Conservation (phyloP, 805 yeast genomes). For the Henningerozyma blattae region DNA sequence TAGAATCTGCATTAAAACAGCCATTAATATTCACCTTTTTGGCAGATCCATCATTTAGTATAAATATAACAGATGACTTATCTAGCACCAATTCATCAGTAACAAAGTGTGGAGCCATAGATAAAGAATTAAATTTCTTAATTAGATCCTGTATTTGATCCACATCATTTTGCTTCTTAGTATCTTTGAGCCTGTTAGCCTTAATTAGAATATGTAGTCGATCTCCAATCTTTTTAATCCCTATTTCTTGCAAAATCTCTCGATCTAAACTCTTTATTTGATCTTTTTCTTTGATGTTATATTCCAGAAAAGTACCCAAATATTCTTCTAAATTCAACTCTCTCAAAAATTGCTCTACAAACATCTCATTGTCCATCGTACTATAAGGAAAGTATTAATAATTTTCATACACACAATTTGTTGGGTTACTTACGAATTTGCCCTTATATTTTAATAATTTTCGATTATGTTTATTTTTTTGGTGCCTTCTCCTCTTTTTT, state of each 20-base stretch:
- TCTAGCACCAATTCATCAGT: conserved; percentile 25
- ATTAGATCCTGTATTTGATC: conserved; percentile 13
- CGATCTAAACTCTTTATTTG: conserved; percentile 35
- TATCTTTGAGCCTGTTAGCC: conserved; percentile 25
- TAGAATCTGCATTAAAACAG: conserved; percentile 69
- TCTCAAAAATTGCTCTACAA: conserved; percentile 12
- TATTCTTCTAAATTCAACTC: conserved; percentile 15
- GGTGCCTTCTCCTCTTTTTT: no score
- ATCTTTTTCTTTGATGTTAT: conserved; percentile 12
- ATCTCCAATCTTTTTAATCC: conserved; percentile 73
- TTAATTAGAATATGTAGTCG: conserved; percentile 56
- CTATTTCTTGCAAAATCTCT: conserved; percentile 56
- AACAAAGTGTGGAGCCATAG: conserved; percentile 2
- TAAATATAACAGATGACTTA: conserved; percentile 45
- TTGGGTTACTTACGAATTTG: no score
- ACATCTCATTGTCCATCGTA: conserved; percentile 4
- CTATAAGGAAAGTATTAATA: no score
- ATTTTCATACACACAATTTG: no score
- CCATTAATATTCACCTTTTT: conserved; percentile 62
- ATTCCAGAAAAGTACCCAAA: conserved; percentile 10
- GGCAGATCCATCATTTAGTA: conserved; percentile 61
- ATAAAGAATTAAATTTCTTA: conserved; percentile 13
- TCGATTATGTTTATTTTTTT: no score
- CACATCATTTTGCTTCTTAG: conserved; percentile 1
- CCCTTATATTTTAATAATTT: no score